Evolutionary conservation across 2,329 filamentous ascomycete genomes (phyloP).

Genomic region (Colletotrichum incanum): DNA sequence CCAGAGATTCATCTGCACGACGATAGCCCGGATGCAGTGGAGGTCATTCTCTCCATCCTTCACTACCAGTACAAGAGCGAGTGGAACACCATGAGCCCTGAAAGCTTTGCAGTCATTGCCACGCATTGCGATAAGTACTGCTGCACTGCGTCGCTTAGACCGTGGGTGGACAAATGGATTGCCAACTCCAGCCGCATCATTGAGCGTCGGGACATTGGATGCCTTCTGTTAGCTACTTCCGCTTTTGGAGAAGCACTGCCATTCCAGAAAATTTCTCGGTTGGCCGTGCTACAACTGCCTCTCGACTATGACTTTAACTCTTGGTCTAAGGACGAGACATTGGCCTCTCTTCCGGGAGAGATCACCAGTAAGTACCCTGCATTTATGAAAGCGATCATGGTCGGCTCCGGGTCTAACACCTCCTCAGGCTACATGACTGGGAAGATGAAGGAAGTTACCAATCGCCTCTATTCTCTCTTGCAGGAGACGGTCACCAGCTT

Average conservation of each 20-base stretch:
- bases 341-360: neutral
- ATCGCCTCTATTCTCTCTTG: neutral
- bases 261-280: neutral
- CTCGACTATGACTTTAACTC: conserved; percentile 10
- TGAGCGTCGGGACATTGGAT: neutral
- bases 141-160: neutral
- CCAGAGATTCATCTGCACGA: neutral
- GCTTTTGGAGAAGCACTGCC: neutral
- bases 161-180: conserved; percentile 8
- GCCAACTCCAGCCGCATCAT: neutral
- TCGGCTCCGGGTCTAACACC: neutral
- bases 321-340: neutral
- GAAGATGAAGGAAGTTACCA: neutral
- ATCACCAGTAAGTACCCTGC: neutral
- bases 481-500: conserved; percentile 3
- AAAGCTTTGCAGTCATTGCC: conserved; percentile 2
- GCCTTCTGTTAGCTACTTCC: neutral
- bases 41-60: conserved; percentile 10
- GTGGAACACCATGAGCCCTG: conserved; percentile 3
- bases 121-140: conserved; percentile 4
- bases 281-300: conserved; percentile 1
- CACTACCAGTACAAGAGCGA: neutral
- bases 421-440: neutral
- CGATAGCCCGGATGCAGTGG: conserved; percentile 17
- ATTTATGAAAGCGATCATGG: neutral